Evolutionary conservation across 768 basidiomycete genomes (phyloP).

Genomic region (Sistotremastrum niveocremeum): DNA sequence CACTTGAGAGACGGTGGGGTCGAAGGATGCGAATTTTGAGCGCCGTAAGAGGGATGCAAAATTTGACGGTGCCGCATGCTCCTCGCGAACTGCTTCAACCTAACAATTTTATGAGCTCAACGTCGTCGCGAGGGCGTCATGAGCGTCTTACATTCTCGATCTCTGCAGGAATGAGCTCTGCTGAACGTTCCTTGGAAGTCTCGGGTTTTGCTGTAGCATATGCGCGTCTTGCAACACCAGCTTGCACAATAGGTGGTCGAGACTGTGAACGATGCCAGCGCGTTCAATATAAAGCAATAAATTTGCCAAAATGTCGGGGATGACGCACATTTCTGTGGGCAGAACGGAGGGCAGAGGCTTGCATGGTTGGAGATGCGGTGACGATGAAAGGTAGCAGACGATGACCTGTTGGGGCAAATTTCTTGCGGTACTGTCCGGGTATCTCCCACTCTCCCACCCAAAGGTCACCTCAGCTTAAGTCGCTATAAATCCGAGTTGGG

Average conservation of each 20-base stretch:
- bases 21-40: constrained; percentile 71
- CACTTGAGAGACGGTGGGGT: constrained; percentile 63
- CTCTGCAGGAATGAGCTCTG: constrained; percentile 1
- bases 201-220: neutral
- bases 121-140: neutral
- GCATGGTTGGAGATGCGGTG: constrained; percentile 23
- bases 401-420: too few relatives aligned
- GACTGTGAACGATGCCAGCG: constrained; percentile 24
- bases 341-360: constrained; percentile 23
- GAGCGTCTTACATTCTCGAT: neutral
- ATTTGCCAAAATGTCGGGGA: constrained; percentile 22
- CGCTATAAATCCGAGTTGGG: too few relatives aligned
- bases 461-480: too few relatives aligned
- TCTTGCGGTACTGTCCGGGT: too few relatives aligned
- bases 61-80: constrained; percentile 36
- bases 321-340: constrained; percentile 21
- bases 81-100: neutral
- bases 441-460: too few relatives aligned
- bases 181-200: neutral
- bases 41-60: constrained; percentile 68
- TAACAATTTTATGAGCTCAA: neutral
- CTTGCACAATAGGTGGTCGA: constrained; percentile 33
- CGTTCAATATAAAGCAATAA: constrained; percentile 7
- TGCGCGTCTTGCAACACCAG: constrained; percentile 17
- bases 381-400: too few relatives aligned